A percentile compares a stretch with the other conserved stretches of the same genome.
Evolutionary conservation across 1,139 yeast species (phyloP).

Genomic region (Geotrichum reessii): DNA sequence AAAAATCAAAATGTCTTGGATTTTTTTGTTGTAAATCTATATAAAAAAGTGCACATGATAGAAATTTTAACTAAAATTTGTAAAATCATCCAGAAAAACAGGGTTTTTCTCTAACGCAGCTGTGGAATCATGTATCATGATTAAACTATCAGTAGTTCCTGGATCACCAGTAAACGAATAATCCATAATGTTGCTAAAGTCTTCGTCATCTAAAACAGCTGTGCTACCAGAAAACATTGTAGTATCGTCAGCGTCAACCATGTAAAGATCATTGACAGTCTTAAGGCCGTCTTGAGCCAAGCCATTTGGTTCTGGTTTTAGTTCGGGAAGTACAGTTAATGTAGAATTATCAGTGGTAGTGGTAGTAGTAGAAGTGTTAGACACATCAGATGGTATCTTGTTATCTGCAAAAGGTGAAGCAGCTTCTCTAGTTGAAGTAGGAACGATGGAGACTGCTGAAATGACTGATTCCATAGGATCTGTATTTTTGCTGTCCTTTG

Average conservation of each 20-base stretch:
- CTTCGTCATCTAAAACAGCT: background rate
- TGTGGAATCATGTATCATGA: constrained; percentile 10
- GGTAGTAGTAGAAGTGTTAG: background rate
- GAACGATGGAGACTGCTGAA: background rate
- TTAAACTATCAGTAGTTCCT: background rate
- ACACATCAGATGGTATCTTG: background rate
- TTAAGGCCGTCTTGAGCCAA: background rate
- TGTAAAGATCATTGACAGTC: constrained; percentile 1
- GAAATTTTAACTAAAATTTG: background rate
- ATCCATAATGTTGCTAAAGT: constrained; percentile 10
- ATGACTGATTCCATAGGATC: background rate
- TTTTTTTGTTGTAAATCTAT: too few species aligned
- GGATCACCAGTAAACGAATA: constrained; percentile 5
- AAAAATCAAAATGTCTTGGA: too few species aligned
- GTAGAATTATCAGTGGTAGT: background rate
- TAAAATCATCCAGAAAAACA: background rate
- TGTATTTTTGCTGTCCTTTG: background rate
- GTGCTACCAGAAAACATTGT: constrained; percentile 6
- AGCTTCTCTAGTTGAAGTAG: background rate
- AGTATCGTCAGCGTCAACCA: constrained; percentile 11
- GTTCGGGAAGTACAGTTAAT: background rate
- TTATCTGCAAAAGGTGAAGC: background rate
- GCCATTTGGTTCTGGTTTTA: background rate
- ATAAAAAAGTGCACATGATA: background rate
- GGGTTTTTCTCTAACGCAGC: background rate